Base-by-base conservation (phyloP, 2,329 filamentous ascomycete species). In the Fusarium temperatum region DNA sequence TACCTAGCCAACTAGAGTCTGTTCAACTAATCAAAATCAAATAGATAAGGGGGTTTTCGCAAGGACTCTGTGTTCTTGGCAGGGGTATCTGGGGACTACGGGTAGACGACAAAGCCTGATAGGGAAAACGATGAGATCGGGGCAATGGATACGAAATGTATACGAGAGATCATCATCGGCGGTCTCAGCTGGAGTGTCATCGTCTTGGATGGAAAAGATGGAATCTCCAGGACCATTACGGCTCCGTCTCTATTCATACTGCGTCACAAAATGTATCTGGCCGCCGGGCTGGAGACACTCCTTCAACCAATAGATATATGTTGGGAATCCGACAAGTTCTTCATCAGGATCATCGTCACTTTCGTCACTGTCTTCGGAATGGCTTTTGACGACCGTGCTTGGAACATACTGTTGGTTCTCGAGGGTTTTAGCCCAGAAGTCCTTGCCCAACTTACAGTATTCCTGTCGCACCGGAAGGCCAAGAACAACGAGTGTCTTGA, bases 401-500 rank as follows among this genome's bases (percentile, higher is more conserved):
- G 53, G 38, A 15, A 72, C 35, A 17, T 38, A 24, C 15, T 47
- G 20, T 1, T 50, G 17, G n/a, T 60, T 45, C 50, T 72, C 70
- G 14, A 68, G 58, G 8, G 39, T 47, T 20, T 44, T 26, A 22
- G 51, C n/a, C 45, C 55, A 72, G 45, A 42, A 63, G 8, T 58
- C 41, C 39, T 44, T 45, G 15, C 26, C 51, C 39, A 41, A 45
- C 30, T 20, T 36, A 20, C 36, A 7, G 28, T 57, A 57, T 32
- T 63, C 18, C 45, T 72, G 47, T 18, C 38, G 24, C 4, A 51
- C 28, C 13, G 53, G 53, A 13, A 60, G 11, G 13, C 69, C 70
- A 10, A 60, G 20, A 17, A 74, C 13, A 38, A 74, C 59, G 8
- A 74, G 38, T 30, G 48, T 67, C 51, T 74, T 68, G 59, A 74